phyloP scores from a whole-genome alignment of 2,329 filamentous ascomycete genomes.

The Cordyceps tenuipes region DNA sequence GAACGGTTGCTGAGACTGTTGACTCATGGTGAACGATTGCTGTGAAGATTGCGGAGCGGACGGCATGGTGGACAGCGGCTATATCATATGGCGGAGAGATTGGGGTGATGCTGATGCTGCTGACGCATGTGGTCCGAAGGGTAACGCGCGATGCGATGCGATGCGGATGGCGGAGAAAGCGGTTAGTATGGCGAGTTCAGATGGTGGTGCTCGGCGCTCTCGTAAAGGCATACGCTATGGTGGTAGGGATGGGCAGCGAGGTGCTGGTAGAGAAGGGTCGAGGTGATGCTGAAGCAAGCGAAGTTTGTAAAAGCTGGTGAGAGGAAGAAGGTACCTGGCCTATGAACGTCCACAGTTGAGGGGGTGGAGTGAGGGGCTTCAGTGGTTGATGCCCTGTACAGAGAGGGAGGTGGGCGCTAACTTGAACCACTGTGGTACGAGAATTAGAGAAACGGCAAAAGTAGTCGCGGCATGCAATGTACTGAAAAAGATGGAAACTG shows the following conservation, averaged over 20 bases:
- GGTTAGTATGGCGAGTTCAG: not conserved
- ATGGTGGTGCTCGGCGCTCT: not conserved
- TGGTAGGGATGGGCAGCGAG: not conserved
- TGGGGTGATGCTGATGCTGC: not conserved
- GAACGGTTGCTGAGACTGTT: constrained; percentile 38
- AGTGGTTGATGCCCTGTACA: constrained; percentile 1
- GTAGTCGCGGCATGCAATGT: too few species aligned
- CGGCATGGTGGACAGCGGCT: constrained; percentile 19
- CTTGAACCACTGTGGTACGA: too few species aligned
- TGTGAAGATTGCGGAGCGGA: constrained; percentile 46
- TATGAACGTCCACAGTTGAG: not conserved
- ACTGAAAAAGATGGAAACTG: not conserved
- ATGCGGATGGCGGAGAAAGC: not conserved
- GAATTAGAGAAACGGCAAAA: too few species aligned
- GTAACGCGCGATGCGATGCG: not conserved
- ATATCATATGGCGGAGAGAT: not conserved
- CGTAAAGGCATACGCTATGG: not conserved
- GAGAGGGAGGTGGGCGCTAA: not conserved
- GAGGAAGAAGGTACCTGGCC: not conserved
- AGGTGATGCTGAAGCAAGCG: constrained; percentile 4
- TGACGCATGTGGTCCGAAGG: constrained; percentile 2
- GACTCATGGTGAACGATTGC: constrained; percentile 50
- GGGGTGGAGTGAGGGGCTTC: not conserved
- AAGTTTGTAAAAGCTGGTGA: not conserved
- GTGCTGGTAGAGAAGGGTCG: not conserved